Conservation (phyloP, 1,139 yeast species). For the Yamadazyma dushanensis region DNA sequence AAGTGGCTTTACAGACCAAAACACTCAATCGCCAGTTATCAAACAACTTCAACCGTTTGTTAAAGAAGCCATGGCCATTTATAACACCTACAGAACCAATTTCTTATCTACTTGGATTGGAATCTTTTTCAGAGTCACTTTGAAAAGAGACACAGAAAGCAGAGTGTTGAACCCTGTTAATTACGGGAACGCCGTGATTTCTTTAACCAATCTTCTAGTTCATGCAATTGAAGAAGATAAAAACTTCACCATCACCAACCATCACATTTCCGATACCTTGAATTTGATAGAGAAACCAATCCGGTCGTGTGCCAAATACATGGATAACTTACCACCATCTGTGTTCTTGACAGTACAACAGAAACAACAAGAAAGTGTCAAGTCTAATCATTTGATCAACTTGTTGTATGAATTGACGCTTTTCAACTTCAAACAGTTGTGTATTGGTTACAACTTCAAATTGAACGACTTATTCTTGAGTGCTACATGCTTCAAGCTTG, state of each 20-base stretch:
- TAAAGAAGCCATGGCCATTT: conserved; percentile 8
- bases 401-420: conserved; percentile 62
- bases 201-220: conserved; percentile 57
- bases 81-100: conserved; percentile 16
- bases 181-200: conserved; percentile 64
- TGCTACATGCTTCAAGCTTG: conserved; percentile 63
- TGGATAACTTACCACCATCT: conserved; percentile 43
- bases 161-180: conserved; percentile 59
- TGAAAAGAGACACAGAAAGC: conserved; percentile 57
- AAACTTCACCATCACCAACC: conserved; percentile 49
- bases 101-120: conserved; percentile 40
- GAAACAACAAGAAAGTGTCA: conserved; percentile 18
- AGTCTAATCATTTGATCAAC: conserved; percentile 44
- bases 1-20: conserved; percentile 3
- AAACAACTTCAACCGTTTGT: conserved; percentile 8
- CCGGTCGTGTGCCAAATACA: conserved; percentile 38
- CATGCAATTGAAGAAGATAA: conserved; percentile 67
- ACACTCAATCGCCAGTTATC: conserved; percentile 3
- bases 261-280: conserved; percentile 56
- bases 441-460: conserved; percentile 59
- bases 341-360: conserved; percentile 40
- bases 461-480: conserved; percentile 63
- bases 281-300: conserved; percentile 62
- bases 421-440: conserved; percentile 62
- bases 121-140: conserved; percentile 45